Base-by-base conservation (phyloP, 495 filamentous ascomycete species). In the Xylaria venustula region DNA sequence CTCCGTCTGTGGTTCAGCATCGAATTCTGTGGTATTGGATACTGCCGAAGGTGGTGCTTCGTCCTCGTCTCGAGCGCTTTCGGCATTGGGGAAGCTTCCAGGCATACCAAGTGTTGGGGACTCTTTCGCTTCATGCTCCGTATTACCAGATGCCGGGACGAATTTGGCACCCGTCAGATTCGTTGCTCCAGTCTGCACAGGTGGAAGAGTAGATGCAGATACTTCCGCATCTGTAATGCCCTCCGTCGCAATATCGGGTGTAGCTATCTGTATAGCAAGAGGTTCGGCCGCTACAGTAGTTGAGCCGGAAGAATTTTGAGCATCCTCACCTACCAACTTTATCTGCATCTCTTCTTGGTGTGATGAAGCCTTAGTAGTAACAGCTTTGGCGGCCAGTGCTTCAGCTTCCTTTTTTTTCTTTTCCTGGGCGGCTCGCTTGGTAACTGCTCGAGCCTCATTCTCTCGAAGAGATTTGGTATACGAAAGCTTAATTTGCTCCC, bases 391-490 rank as follows among this genome's bases (percentile, higher is more conserved):
- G 30, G 40, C 58, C 19, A 45, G 6, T 44, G 41, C 25, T 20
- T 48, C 64, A 22, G 65, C 75, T 55, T 77, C 73, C n/a, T 71
- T 78, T 59, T 65, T 72, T 56, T 67, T 79, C 61, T 65, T 73
- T 34, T 79, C 72, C 34, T 77, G 76, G n/a, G 72, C 75, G 14
- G 64, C 71, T 58, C 70, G 68, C 56, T 75, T 75, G 57, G 75
- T 81, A 72, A 86, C 82, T 14, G 55, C 58, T 58, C 79, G 82
- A 59, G 81, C 80, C 67, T 91, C 84, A 66, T 76, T 87, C 66
- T 89, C 87, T 62, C 86, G 83, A 44, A 92, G 85, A 20, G 87
- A 89, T 56, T 87, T 87, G 47, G 87, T 92, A 63, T 93, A 90
- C 1, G 90, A 90, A 47, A 90, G 83, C 64, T 91, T 87, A 58